Evolutionary conservation across 176 grass and related monocot genomes (phyloP).

Genomic region (Oryza meridionalis): DNA sequence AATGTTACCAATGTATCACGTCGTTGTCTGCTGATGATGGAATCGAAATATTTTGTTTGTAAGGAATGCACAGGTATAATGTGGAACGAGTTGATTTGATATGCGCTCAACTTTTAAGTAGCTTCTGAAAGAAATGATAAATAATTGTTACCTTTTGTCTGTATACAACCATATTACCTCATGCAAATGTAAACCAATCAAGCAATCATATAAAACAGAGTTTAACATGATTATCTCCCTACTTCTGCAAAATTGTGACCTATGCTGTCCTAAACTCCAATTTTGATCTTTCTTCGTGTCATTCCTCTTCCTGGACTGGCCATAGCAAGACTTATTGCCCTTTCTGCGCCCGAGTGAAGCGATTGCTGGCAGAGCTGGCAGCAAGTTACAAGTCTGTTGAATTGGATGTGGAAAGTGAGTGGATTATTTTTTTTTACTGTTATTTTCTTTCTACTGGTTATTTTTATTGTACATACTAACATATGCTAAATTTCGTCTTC

Average conservation of each 20-base stretch:
- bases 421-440: not conserved
- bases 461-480: not conserved
- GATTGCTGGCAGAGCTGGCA: conserved; percentile 51
- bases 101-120: not conserved
- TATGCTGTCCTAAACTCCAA: not conserved
- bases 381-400: conserved; percentile 56
- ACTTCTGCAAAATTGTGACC: not conserved
- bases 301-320: not conserved
- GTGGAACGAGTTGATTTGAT: not conserved
- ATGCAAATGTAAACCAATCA: not conserved
- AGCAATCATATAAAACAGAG: not conserved
- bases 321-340: conserved; percentile 61
- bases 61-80: not conserved
- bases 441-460: not conserved
- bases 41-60: not conserved
- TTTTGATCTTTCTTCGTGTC: not conserved
- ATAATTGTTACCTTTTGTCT: no score
- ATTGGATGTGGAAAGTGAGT: conserved; percentile 73
- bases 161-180: no score
- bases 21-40: not conserved
- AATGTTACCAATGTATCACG: no score
- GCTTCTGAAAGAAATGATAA: not conserved
- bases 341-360: conserved; percentile 49
- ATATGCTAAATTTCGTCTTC: not conserved
- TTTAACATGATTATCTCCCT: not conserved